Conservation (phyloP, 2,329 filamentous ascomycete species). For the Botrytis pseudocinerea region DNA sequence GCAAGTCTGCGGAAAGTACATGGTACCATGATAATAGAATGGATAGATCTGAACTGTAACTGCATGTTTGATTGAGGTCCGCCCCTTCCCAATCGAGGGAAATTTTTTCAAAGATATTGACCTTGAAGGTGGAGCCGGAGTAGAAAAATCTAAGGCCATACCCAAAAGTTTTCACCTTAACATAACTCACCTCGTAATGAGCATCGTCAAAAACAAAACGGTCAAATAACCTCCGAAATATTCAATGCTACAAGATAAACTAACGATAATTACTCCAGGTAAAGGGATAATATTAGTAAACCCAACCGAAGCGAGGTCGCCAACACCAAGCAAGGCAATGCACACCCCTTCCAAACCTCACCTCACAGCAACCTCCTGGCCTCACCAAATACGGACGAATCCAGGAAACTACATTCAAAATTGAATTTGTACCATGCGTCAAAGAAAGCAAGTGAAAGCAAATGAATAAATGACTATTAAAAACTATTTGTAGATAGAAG, state of each 20-base stretch:
- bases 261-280: background rate
- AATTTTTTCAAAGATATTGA: background rate
- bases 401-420: background rate
- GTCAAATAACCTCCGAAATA: background rate
- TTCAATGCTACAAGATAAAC: background rate
- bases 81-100: background rate
- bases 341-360: background rate
- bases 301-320: conserved; percentile 3
- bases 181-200: background rate
- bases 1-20: background rate
- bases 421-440: background rate
- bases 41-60: background rate
- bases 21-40: background rate
- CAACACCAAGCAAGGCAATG: conserved; percentile 11
- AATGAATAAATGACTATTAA: conserved; percentile 19
- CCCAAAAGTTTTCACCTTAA: too few relatives aligned
- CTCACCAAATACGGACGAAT: conserved; percentile 5
- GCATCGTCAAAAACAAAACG: background rate
- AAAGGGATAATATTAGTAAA: background rate
- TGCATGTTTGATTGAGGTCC: background rate
- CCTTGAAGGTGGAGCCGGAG: background rate
- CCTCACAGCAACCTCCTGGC: conserved; percentile 5
- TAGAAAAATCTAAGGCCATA: background rate
- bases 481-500: conserved; percentile 23
- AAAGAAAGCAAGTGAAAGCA: background rate